Evolutionary conservation across 78 protist genomes (phyloP).

Genomic region (Diacronema lutheri): DNA sequence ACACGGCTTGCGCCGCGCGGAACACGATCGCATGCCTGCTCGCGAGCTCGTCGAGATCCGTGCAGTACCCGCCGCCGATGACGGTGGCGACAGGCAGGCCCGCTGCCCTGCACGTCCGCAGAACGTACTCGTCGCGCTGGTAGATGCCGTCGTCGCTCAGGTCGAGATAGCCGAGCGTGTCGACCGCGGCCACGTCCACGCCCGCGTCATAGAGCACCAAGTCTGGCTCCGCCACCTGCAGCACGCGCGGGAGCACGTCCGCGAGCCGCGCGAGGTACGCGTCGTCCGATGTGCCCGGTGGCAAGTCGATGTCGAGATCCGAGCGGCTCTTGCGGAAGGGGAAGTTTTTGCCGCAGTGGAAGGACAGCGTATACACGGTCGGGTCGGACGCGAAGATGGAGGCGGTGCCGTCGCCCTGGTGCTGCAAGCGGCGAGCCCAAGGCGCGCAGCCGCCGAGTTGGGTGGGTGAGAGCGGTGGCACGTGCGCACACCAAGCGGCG

Average conservation of each 20-base stretch:
- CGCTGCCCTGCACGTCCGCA: neutral
- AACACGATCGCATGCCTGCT: neutral
- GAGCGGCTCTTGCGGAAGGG: slow-evolving; percentile 5
- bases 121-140: neutral
- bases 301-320: neutral
- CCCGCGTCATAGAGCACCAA: slow-evolving; percentile 27
- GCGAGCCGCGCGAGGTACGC: neutral
- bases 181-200: neutral
- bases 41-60: neutral
- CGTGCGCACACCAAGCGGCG: too few species aligned
- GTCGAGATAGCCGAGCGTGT: neutral
- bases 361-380: neutral
- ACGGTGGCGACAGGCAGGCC: neutral
- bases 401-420: slow-evolving; percentile 34
- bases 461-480: too few species aligned
- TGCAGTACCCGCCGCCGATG: slow-evolving; percentile 5
- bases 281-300: neutral
- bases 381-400: neutral
- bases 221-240: neutral
- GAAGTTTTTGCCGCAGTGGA: neutral
- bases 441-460: too few species aligned
- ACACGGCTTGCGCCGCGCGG: neutral
- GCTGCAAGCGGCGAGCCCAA: too few species aligned
- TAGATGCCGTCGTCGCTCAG: neutral
- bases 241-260: neutral